Percentiles rank a stretch among this genome's conserved stretches.
phyloP scores from a whole-genome alignment of 805 yeast genomes.

The Candida berthetii region DNA sequence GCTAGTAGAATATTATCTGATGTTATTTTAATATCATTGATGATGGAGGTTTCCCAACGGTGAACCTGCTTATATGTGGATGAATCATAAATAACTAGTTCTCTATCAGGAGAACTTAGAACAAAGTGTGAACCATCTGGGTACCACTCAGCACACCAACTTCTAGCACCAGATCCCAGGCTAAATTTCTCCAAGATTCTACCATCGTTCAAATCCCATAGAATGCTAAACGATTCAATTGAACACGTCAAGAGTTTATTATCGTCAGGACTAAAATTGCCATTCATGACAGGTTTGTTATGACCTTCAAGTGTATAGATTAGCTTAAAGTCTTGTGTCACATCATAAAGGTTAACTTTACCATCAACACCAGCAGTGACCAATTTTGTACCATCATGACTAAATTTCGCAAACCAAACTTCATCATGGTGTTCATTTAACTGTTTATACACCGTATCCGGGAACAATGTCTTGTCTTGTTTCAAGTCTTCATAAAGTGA shows the following conservation, averaged over 20 bases:
- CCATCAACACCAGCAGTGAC: conserved; percentile 77
- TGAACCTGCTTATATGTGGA: conserved; percentile 20
- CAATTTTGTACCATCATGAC: conserved; percentile 67
- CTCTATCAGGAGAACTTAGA: conserved; percentile 75
- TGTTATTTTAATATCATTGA: conserved; percentile 64
- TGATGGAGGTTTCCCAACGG: conserved; percentile 35
- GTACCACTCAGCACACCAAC: conserved; percentile 66
- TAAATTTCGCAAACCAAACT: conserved; percentile 79
- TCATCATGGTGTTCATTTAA: conserved; percentile 58
- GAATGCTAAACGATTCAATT: conserved; percentile 59
- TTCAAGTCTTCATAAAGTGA: conserved; percentile 31
- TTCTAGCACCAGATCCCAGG: conserved; percentile 23
- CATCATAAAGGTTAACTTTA: conserved; percentile 59
- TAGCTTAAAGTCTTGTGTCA: conserved; percentile 35
- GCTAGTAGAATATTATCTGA: conserved; percentile 60
- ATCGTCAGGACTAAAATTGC: conserved; percentile 76
- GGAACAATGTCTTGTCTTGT: conserved; percentile 31
- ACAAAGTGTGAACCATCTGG: conserved; percentile 51
- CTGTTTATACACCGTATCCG: conserved; percentile 39
- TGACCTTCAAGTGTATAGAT: conserved; percentile 36
- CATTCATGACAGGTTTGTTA: conserved; percentile 51
- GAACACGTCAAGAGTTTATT: conserved; percentile 62
- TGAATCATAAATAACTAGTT: conserved; percentile 41
- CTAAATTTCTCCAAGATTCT: conserved; percentile 15
- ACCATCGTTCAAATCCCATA: conserved; percentile 56